Evolutionary conservation across 495 filamentous ascomycete genomes (phyloP).

Genomic region (Acidiella bohemica): DNA sequence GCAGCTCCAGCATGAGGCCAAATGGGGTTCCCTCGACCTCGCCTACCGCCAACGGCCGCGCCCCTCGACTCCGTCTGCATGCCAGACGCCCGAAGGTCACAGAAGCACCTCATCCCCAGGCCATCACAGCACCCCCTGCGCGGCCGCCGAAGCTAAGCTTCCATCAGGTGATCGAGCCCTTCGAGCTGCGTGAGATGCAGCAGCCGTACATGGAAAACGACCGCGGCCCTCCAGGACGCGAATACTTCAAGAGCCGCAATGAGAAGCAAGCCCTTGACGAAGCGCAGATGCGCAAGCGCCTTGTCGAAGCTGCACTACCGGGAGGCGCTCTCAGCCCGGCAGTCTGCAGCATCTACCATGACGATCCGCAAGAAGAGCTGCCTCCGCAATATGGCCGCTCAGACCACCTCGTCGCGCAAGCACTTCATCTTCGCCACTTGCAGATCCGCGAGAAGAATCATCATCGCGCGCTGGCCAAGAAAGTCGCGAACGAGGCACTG

Average conservation of each 20-base stretch:
- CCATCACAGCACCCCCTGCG: not conserved
- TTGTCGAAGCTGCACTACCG: conserved; percentile 56
- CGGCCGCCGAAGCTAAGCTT: conserved; percentile 10
- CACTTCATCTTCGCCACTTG: conserved; percentile 62
- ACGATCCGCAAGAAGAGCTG: conserved; percentile 60
- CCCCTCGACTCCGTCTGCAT: conserved; percentile 13
- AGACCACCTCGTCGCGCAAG: conserved; percentile 74
- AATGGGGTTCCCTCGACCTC: too few relatives aligned
- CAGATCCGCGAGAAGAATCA: conserved; percentile 62
- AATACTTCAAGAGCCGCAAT: conserved; percentile 25
- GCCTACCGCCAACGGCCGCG: too few relatives aligned
- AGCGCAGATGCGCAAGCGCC: conserved; percentile 40
- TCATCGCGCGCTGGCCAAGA: conserved; percentile 55
- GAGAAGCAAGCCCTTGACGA: conserved; percentile 46
- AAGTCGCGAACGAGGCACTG: conserved; percentile 38
- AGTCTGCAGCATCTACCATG: conserved; percentile 58
- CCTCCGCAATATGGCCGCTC: conserved; percentile 67
- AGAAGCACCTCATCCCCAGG: conserved; percentile 9
- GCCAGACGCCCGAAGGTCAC: not conserved
- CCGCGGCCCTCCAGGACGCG: conserved; percentile 8
- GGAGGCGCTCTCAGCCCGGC: conserved; percentile 61
- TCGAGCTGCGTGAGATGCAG: conserved; percentile 17
- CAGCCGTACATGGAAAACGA: conserved; percentile 17
- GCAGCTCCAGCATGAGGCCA: too few relatives aligned
- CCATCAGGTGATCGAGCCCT: conserved; percentile 10